Evolutionary conservation across 176 grass and related monocot species (phyloP).

Genomic region (Carex scoparia): DNA sequence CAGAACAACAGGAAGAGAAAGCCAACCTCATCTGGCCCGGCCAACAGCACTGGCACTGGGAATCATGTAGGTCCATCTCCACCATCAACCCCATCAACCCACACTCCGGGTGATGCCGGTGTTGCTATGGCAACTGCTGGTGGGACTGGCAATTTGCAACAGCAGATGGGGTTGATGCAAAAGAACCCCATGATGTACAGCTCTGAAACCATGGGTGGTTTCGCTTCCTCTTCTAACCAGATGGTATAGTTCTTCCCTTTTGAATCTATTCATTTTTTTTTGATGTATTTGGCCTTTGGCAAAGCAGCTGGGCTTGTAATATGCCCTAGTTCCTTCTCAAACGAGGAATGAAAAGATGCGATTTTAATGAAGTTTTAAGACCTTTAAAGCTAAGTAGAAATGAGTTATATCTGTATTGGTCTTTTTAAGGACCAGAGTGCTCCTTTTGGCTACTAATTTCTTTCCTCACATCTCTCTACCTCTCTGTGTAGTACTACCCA

Average conservation of each 20-base stretch:
- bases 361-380: background rate
- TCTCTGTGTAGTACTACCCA: background rate
- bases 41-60: constrained; percentile 87
- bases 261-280: background rate
- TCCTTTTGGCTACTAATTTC: background rate
- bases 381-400: background rate
- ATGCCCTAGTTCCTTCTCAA: background rate
- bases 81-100: constrained; percentile 88
- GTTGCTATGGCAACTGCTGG: constrained; percentile 12
- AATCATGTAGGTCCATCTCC: constrained; percentile 77
- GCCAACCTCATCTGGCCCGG: constrained; percentile 81
- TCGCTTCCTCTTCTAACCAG: constrained; percentile 78
- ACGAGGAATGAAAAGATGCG: background rate
- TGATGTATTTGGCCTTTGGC: background rate
- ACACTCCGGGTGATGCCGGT: constrained; percentile 70
- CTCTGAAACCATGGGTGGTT: constrained; percentile 54
- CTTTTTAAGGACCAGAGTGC: background rate
- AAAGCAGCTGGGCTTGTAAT: background rate
- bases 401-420: background rate
- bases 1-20: constrained; percentile 81
- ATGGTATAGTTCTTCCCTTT: constrained; percentile 48
- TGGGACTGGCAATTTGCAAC: constrained; percentile 45
- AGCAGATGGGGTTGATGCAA: constrained; percentile 38
- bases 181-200: constrained; percentile 68
- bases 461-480: background rate